Evolutionary conservation across 1,284 basidiomycete species (phyloP).

Genomic region (Waitea zeae): DNA sequence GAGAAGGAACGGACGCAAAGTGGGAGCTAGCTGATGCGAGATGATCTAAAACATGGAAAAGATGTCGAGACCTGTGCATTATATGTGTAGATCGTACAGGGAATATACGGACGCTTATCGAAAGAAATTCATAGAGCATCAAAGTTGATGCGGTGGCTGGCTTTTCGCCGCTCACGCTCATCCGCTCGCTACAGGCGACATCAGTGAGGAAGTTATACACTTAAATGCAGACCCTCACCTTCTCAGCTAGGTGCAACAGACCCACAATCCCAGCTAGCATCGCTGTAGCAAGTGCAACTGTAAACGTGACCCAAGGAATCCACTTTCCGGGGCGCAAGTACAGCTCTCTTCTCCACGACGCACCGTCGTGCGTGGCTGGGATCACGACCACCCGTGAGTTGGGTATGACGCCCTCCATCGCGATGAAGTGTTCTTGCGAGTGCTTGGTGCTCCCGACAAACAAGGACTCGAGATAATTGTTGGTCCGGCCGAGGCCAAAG

Average conservation of each 20-base stretch:
- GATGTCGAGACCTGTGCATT: no score
- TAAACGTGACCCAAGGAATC: constrained; percentile 93
- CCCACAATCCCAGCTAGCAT: constrained; percentile 73
- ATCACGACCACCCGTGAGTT: constrained; percentile 96
- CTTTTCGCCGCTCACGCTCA: constrained; percentile 73
- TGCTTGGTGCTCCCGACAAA: constrained; percentile 83
- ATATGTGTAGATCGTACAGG: no score
- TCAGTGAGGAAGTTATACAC: neutral
- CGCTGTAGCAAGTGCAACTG: constrained; percentile 59
- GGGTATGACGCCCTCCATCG: constrained; percentile 93
- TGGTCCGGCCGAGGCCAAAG: constrained; percentile 96
- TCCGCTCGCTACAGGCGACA: constrained; percentile 57
- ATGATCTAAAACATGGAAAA: no score
- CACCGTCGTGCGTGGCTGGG: constrained; percentile 29
- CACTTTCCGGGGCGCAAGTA: constrained; percentile 92
- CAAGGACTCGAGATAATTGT: constrained; percentile 98
- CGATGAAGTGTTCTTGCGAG: constrained; percentile 54
- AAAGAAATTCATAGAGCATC: constrained; percentile 63
- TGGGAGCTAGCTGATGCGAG: constrained; percentile 15
- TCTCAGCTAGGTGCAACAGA: constrained; percentile 82
- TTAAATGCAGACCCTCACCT: constrained; percentile 32
- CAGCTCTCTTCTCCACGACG: constrained; percentile 75
- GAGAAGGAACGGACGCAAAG: constrained; percentile 23
- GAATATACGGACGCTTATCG: neutral
- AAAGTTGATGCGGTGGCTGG: constrained; percentile 92